Percentiles rank a stretch among this genome's conserved stretches.
Evolutionary conservation across 2,329 filamentous ascomycete genomes (phyloP).

Genomic region (Alternaria sp.): DNA sequence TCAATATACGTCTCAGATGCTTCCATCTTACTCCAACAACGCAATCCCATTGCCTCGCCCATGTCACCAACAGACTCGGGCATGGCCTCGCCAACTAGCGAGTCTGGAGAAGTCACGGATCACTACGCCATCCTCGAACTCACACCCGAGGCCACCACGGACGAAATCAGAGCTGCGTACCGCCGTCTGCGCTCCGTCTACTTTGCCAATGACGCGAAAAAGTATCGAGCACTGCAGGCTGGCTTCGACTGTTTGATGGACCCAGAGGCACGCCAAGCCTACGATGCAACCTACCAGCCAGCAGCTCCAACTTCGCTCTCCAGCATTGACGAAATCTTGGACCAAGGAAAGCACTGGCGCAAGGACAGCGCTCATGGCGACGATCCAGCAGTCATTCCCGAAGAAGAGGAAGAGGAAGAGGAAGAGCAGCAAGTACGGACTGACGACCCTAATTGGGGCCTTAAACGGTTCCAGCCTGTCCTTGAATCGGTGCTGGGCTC

Average conservation of each 20-base stretch:
- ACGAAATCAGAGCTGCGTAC: constrained; percentile 42
- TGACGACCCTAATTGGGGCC: constrained; percentile 37
- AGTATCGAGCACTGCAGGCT: constrained; percentile 42
- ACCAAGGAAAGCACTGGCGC: constrained; percentile 32
- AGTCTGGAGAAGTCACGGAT: constrained; percentile 34
- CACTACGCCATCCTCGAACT: constrained; percentile 45
- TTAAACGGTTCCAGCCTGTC: constrained; percentile 32
- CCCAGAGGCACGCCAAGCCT: constrained; percentile 35
- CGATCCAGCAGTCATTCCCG: constrained; percentile 15
- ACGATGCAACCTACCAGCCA: constrained; percentile 37
- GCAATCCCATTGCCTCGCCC: constrained; percentile 32
- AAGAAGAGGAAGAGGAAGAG: constrained; percentile 30
- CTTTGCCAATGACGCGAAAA: constrained; percentile 38
- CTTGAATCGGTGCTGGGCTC: constrained; percentile 34
- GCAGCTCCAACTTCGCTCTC: constrained; percentile 14
- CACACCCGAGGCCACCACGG: constrained; percentile 32
- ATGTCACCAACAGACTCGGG: constrained; percentile 20
- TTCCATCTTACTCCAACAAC: constrained; percentile 32
- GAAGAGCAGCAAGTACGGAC: constrained; percentile 28
- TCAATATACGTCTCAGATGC: constrained; percentile 41
- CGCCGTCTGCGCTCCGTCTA: constrained; percentile 40
- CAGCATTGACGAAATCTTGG: constrained; percentile 23
- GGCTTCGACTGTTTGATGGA: constrained; percentile 46
- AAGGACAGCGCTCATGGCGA: constrained; percentile 35
- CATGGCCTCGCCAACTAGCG: constrained; percentile 24